Evolutionary conservation across 306 rosid genomes (phyloP).

Genomic region (Geum urbanum): DNA sequence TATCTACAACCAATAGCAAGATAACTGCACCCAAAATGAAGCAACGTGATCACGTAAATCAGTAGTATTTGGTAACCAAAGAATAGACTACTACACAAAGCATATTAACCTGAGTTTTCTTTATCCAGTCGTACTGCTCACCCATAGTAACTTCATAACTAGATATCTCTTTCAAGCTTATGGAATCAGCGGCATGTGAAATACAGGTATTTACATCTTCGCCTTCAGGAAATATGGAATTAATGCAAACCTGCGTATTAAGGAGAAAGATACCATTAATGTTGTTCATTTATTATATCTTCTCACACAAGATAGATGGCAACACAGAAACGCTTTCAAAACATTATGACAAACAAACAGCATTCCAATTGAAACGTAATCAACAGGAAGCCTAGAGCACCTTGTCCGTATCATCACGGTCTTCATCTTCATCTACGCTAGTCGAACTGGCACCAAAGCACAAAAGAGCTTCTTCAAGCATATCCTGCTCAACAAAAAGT

Average conservation of each 20-base stretch:
- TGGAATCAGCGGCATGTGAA: constrained; percentile 65
- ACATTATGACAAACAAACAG: background rate
- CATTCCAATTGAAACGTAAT: background rate
- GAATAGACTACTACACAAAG: background rate
- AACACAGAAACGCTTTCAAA: background rate
- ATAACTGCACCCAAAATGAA: constrained; percentile 2
- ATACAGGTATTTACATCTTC: constrained; percentile 56
- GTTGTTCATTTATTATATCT: constrained; percentile 5
- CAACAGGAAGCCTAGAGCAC: constrained; percentile 25
- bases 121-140: constrained; percentile 70
- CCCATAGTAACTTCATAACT: constrained; percentile 52
- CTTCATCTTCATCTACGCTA: constrained; percentile 47
- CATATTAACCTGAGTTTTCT: constrained; percentile 57
- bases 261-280: background rate
- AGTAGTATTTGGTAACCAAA: background rate
- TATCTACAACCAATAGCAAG: background rate
- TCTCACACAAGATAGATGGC: background rate
- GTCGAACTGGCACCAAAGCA: constrained; percentile 87
- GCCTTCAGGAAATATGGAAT: constrained; percentile 58
- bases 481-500: constrained; percentile 49
- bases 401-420: constrained; percentile 39
- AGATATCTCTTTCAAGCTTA: constrained; percentile 77
- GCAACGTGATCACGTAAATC: background rate
- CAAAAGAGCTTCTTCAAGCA: constrained; percentile 76
- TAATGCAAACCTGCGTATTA: constrained; percentile 53